Evolutionary conservation across 148 eudicot species (phyloP), one percentile per base, ranked within the genome.

Genomic region (Hydrangea macrophylla): DNA sequence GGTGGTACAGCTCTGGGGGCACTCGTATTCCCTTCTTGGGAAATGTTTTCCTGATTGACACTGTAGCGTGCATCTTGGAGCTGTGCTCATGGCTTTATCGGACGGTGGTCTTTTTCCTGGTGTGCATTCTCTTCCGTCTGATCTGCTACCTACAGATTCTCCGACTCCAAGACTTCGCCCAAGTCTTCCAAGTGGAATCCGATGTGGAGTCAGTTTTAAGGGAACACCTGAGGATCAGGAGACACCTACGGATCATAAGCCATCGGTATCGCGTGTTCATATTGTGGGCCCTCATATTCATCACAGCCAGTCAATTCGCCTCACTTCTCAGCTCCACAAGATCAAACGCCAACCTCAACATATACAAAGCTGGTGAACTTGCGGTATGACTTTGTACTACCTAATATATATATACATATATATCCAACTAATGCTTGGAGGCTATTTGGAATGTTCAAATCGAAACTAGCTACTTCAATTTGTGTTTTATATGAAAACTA

Each of bases 1-100:
- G 98, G 98, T 93, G 98, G 98, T 90, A 86, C 58, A 75, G 76
- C 57, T 86, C 98, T 0, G 98, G 97, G 15, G 92, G 76, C 51
- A 79, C 84, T 6, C 86, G 75, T 4, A 85, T 93, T 26, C 97
- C 98, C 64, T 93, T 84, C 79, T 72, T 93, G 74, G 96, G 87
- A 17, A 90, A 88, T 61, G 83, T 62, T 30, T 55, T 78, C 24
- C 69, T 85, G 60, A 88, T 92, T 59, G 86, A 90, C 57, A 23
- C 78, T 1, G 83, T 86, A 18, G 89, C 90, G 2, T 93, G 98
- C 69, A 59, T 79, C 24, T 61, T 93, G 31, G 92, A 90, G 79
- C 82, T 93, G 33, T 64, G 75, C 42, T 93, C 98, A 10, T 93
- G 98, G 98, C 81, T 94, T 0, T 94, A 94, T 58, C 82, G 98